Evolutionary conservation across 805 yeast species (phyloP).

Genomic region (Candida manassasensis): DNA sequence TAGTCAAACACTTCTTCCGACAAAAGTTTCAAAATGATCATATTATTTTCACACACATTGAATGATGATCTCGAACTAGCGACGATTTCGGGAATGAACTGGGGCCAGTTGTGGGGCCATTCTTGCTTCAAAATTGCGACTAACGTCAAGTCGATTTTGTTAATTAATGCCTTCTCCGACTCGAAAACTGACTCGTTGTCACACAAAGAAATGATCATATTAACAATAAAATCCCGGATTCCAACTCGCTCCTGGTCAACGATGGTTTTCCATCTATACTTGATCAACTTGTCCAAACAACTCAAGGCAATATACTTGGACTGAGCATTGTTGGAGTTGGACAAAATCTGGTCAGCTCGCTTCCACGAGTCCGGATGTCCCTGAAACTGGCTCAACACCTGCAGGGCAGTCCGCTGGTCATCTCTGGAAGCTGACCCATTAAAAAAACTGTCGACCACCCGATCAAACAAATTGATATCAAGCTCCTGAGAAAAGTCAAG

Average conservation of each 20-base stretch:
- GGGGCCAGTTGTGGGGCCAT: slow-evolving; percentile 99
- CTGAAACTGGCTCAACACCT: slow-evolving; percentile 73
- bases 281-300: slow-evolving; percentile 83
- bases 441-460: slow-evolving; percentile 80
- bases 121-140: slow-evolving; percentile 95
- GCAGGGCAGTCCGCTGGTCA: slow-evolving; percentile 70
- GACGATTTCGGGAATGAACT: slow-evolving; percentile 89
- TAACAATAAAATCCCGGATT: slow-evolving; percentile 87
- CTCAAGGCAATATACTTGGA: slow-evolving; percentile 89
- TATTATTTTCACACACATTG: slow-evolving; percentile 96
- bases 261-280: slow-evolving; percentile 88
- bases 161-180: slow-evolving; percentile 75
- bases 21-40: slow-evolving; percentile 82
- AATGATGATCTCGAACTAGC: slow-evolving; percentile 76
- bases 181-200: slow-evolving; percentile 72
- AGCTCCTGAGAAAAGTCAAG: slow-evolving; percentile 83
- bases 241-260: slow-evolving; percentile 89
- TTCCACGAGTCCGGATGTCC: slow-evolving; percentile 96
- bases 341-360: slow-evolving; percentile 82
- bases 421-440: slow-evolving; percentile 59
- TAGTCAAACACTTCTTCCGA: slow-evolving; percentile 96
- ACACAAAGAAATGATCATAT: slow-evolving; percentile 89
- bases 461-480: slow-evolving; percentile 75
- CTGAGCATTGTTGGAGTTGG: slow-evolving; percentile 73
- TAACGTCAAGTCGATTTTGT: slow-evolving; percentile 88